Evolutionary conservation across 2,329 filamentous ascomycete species (phyloP).

Genomic region (Coniochaeta sp.): DNA sequence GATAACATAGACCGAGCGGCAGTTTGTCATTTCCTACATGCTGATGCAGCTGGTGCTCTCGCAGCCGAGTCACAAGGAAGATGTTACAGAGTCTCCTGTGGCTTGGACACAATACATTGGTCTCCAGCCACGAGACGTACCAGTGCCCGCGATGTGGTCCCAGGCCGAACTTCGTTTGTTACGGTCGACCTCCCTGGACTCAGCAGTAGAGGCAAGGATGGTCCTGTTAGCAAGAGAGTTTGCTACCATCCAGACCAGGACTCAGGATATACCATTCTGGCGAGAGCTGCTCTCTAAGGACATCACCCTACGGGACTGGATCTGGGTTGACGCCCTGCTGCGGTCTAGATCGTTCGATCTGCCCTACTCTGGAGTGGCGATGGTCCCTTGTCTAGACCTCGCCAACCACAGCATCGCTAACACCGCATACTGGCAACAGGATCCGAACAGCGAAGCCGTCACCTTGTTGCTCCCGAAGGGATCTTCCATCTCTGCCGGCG

Average conservation of each 20-base stretch:
- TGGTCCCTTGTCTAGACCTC: background rate
- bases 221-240: background rate
- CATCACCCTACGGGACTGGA: background rate
- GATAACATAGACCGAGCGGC: background rate
- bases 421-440: background rate
- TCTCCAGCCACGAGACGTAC: background rate
- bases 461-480: background rate
- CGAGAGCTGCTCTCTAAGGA: too few relatives aligned
- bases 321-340: background rate
- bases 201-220: background rate
- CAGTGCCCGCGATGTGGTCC: background rate
- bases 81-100: background rate
- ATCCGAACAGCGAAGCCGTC: background rate
- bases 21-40: background rate
- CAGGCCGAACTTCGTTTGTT: background rate
- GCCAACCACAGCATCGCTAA: background rate
- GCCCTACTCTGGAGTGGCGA: background rate
- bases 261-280: background rate
- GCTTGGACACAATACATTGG: background rate
- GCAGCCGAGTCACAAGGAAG: background rate
- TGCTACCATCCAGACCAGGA: background rate
- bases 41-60: background rate
- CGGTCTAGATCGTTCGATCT: background rate
- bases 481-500: background rate
- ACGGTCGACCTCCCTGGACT: background rate